Evolutionary conservation across 2,329 filamentous ascomycete species (phyloP).

Genomic region (Diaporthe humulicola): DNA sequence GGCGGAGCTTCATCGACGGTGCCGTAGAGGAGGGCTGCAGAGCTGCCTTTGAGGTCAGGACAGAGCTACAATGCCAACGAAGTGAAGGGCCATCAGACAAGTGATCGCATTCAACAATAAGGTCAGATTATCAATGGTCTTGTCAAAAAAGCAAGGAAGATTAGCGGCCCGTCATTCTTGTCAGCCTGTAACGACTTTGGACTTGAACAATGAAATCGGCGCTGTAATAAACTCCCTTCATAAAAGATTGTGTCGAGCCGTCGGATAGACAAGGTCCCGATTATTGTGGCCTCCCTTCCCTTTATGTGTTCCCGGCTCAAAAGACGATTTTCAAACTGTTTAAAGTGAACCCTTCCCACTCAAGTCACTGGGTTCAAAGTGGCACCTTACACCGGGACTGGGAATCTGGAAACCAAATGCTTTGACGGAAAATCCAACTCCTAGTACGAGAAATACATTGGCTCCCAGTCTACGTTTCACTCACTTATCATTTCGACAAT

Average conservation of each 20-base stretch:
- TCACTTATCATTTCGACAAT: not conserved
- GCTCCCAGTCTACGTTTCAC: not conserved
- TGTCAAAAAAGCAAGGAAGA: not conserved
- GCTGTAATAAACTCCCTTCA: not conserved
- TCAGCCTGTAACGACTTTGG: not conserved
- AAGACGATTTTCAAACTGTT: not conserved
- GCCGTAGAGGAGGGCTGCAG: conserved; percentile 41
- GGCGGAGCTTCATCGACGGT: conserved; percentile 64
- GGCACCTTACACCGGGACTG: not conserved
- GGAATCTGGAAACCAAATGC: not conserved
- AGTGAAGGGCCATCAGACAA: not conserved
- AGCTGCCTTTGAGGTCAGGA: conserved; percentile 1
- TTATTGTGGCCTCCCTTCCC: not conserved
- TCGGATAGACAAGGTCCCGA: not conserved
- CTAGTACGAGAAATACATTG: not conserved
- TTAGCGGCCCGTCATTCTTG: not conserved
- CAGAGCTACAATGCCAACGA: not conserved
- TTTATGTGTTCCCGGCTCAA: not conserved
- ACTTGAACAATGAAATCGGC: not conserved
- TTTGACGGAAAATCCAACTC: not conserved
- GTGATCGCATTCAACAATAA: not conserved
- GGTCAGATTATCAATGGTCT: not conserved
- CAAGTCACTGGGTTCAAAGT: rapidly evolving
- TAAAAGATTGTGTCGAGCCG: not conserved
- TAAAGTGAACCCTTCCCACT: not conserved